phyloP scores from a whole-genome alignment of 2,329 filamentous ascomycete species.

The Ceratocystis huliohia region DNA sequence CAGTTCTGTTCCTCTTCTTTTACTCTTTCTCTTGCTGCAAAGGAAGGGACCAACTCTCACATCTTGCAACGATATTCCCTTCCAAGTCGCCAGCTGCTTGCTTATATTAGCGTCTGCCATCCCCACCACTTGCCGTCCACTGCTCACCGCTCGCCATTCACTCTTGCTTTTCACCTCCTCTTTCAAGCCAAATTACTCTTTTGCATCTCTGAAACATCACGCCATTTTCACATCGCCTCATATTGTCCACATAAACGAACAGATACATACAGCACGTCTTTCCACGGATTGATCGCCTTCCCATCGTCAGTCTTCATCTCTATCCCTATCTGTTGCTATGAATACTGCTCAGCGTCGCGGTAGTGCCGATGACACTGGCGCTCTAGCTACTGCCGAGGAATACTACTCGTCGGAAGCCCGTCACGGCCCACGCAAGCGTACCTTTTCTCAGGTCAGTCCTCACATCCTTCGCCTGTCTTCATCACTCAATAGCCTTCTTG shows the following conservation, averaged over 20 bases:
- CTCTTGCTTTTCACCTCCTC: too few species aligned
- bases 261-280: background rate
- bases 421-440: constrained; percentile 41
- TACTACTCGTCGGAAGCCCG: constrained; percentile 47
- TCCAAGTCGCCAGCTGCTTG: too few species aligned
- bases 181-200: too few species aligned
- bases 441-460: constrained; percentile 41
- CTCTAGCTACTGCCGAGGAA: constrained; percentile 46
- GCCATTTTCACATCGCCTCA: too few species aligned
- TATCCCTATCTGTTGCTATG: constrained; percentile 6
- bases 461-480: background rate
- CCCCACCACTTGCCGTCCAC: too few species aligned
- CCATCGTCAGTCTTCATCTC: background rate
- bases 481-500: background rate
- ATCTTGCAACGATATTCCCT: too few species aligned
- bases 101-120: too few species aligned
- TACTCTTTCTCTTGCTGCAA: background rate
- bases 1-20: background rate
- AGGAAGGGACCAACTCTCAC: too few species aligned
- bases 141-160: too few species aligned
- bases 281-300: too few species aligned
- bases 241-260: background rate
- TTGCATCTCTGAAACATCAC: too few species aligned
- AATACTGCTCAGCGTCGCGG: constrained; percentile 23
- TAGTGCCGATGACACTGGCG: constrained; percentile 36